Evolutionary conservation across 208 protist species (phyloP), one percentile per base, ranked within the genome.

Genomic region (Zelonia costaricensis): DNA sequence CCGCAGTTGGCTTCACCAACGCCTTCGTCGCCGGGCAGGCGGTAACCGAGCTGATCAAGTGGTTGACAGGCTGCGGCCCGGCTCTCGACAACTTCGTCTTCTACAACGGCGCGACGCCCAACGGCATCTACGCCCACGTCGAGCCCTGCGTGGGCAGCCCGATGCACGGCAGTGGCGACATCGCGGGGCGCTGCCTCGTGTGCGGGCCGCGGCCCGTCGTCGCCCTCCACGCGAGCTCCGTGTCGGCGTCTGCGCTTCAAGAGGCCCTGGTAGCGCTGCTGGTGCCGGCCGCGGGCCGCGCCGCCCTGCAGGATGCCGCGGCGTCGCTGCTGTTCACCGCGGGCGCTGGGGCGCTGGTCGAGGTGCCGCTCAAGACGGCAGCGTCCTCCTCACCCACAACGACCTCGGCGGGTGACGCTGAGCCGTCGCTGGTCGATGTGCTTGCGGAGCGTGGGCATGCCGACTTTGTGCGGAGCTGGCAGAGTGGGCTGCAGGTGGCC

Each of bases 1-100:
- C 99, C 2, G 98, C 98, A 0, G 98, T 99, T 28, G 97, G 97
- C 31, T 98, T 97, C 39, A 99, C 98, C 27, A 99, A 99, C 72
- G 97, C 98, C 20, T 84, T 99, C 38, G 93, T 99, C 20, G 90
- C 97, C 12, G 90, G 88, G 16, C 82, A 91, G 28, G 97, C 92
- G 27, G 89, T 95, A 4, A 93, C 92, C 30, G 97, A 99, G 74
- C 81, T 85, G 5, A 60, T 99, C 35, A 99, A 99, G 75, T 69
- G 98, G 10, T 71, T 95, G 9, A 98, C 88, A 7, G 84, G 84
- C 40, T 74, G 78, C 33, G 69, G 74, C 13, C 55, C 71, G 12
- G 61, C 52, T 23, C 52, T 99, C 56, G 65, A 97, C 58, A 98
- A 98, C 81, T 98, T 97, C 75, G 85, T 90, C 35, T 90, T 96